Conservation (phyloP, 2,329 filamentous ascomycete species). For the Orbilia blumenaviensis region DNA sequence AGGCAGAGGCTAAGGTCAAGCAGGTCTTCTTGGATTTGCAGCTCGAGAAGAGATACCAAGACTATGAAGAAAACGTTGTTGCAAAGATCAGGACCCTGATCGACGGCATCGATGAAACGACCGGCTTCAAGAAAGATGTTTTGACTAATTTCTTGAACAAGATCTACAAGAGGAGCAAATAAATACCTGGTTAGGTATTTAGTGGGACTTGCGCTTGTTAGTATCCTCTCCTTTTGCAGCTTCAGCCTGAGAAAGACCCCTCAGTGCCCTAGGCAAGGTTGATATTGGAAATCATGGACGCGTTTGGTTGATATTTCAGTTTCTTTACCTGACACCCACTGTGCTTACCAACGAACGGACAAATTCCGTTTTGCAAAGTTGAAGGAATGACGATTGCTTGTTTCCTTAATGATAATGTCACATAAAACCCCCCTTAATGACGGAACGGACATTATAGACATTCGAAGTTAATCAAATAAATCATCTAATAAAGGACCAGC, state of each 20-base stretch:
- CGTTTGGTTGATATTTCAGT: background rate
- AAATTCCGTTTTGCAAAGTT: background rate
- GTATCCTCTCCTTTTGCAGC: background rate
- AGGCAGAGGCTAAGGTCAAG: slow-evolving; percentile 86
- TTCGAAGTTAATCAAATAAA: slow-evolving; percentile 2
- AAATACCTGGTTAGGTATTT: slow-evolving; percentile 60
- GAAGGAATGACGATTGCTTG: background rate
- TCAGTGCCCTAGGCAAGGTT: background rate
- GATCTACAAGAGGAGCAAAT: slow-evolving; percentile 99
- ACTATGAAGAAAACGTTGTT: slow-evolving; percentile 89
- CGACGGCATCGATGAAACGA: slow-evolving; percentile 79
- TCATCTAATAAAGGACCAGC: slow-evolving; percentile 11
- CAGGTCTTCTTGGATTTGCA: slow-evolving; percentile 85
- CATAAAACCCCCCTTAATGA: slow-evolving; percentile 28
- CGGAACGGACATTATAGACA: slow-evolving; percentile 30
- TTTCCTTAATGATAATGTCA: slow-evolving; percentile 24
- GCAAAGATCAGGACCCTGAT: slow-evolving; percentile 80
- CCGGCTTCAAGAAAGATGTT: slow-evolving; percentile 87
- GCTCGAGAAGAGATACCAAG: slow-evolving; percentile 81
- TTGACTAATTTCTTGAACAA: slow-evolving; percentile 92
- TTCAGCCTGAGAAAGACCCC: too few species aligned
- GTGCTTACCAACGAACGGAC: background rate
- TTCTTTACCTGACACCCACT: background rate
- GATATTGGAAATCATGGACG: background rate
- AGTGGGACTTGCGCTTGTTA: background rate